Base-by-base conservation (phyloP, 23 red algal species). In the Gracilaria vermiculophylla region DNA sequence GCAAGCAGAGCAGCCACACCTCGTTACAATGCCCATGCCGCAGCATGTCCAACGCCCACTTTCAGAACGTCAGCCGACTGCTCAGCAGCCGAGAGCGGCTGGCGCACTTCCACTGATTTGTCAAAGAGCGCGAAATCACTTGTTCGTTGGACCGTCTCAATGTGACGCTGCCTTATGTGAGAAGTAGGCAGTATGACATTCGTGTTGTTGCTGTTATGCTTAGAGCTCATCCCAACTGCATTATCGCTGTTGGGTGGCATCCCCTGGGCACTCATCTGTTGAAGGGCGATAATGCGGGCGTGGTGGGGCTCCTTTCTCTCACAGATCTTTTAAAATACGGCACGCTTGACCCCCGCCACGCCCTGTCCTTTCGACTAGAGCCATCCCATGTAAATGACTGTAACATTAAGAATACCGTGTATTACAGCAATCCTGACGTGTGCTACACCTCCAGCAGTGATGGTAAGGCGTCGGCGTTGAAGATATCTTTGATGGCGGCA, bases 1-100 rank as follows among this genome's bases (percentile, higher is more conserved):
- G 92, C 76, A 88, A 90, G 41, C 27, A 69, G 43, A 65, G 27
- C 14, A 85, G 83, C 37, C 92, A 95, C 66, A 66, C 53, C 16
- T 82, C 82, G 31, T 60, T 72, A 0, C 37, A 76, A 2, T 95
- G 92, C 33, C 92, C 92, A 25, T 82, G 60, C 62, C 78, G 92
- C 67, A 71, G 78, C 27, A 56, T 36, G 11, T 58, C 92, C 19
- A 71, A 84, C 25, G 92, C 80, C 2, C 76, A 40, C 25, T 10
- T 28, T 0, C 58, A 57, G 9, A 34, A 76, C 28, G 58, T 57
- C 7, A 8, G 12, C 13, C 69, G 65, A 19, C 33, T 76, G 11
- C 35, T 45, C 5, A 14, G 42, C 5, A 57, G n/a, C 58, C 39
- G 66, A 21, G 58, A 64, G 51, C 51, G 78, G 5, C 62, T 67